These are phyloP conservation scores for Naganishia sp. DNA, from an alignment of 1,284 basidiomycete genomes.

Conservation along the genomic window DNA sequence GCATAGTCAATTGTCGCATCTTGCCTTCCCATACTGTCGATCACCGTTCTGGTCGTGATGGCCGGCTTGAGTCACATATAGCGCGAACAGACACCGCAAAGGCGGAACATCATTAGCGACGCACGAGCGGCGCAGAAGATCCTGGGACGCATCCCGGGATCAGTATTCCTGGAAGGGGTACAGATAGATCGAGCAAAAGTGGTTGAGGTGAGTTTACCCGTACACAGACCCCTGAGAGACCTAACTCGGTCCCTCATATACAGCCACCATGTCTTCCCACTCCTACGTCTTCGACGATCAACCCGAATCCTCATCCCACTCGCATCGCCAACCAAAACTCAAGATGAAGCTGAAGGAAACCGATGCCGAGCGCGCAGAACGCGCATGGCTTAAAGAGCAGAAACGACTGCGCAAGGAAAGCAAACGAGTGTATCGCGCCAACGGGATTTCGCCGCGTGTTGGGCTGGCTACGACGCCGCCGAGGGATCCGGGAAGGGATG, in stretches of 20 bases:
- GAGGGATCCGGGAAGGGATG: slow-evolving; percentile 22
- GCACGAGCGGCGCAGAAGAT: too few species aligned
- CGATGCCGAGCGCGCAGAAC: slow-evolving; percentile 23
- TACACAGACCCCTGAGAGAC: too few species aligned
- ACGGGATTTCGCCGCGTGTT: slow-evolving; percentile 26
- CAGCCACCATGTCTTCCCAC: slow-evolving; percentile 6
- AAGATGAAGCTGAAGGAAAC: slow-evolving; percentile 34
- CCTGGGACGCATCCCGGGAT: too few species aligned
- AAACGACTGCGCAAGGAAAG: slow-evolving; percentile 30
- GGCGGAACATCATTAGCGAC: too few species aligned
- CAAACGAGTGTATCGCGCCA: slow-evolving; percentile 29
- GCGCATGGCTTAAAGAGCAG: slow-evolving; percentile 29
- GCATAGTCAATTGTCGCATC: too few species aligned
- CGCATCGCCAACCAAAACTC: slow-evolving; percentile 24
- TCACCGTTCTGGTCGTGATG: too few species aligned
- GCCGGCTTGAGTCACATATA: too few species aligned
- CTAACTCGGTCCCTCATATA: background rate
- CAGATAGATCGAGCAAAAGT: too few species aligned
- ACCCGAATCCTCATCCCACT: slow-evolving; percentile 2
- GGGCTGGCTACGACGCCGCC: slow-evolving; percentile 28
- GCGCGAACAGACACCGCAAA: too few species aligned
- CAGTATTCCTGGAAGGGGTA: too few species aligned
- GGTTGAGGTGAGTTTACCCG: too few species aligned
- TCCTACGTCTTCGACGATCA: slow-evolving; percentile 17
- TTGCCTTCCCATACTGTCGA: too few species aligned